Percentiles rank a stretch among this genome's conserved stretches.
Evolutionary conservation across 2,329 filamentous ascomycete species (phyloP).

Genomic region (Neonectria magnoliae): DNA sequence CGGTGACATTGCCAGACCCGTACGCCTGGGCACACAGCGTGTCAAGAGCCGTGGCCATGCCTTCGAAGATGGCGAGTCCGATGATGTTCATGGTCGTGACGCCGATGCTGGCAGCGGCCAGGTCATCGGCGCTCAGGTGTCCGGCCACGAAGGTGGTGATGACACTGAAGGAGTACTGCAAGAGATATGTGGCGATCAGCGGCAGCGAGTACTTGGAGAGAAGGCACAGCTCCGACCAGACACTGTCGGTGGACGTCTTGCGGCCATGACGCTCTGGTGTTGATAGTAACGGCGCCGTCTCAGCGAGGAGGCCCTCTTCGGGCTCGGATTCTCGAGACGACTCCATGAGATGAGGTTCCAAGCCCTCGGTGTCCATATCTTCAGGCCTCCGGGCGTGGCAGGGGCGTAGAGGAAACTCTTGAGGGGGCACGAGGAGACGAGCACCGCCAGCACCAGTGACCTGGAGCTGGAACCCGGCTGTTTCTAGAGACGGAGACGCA

Average conservation of each 20-base stretch:
- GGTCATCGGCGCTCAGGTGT: slow-evolving; percentile 61
- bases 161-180: slow-evolving; percentile 63
- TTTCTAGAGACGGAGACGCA: not conserved
- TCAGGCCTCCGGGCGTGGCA: not conserved
- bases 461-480: not conserved
- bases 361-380: slow-evolving; percentile 15
- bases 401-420: not conserved
- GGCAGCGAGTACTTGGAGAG: slow-evolving; percentile 50
- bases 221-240: slow-evolving; percentile 30
- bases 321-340: not conserved
- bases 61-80: slow-evolving; percentile 55
- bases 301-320: not conserved
- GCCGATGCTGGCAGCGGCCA: slow-evolving; percentile 62
- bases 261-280: not conserved
- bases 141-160: slow-evolving; percentile 63
- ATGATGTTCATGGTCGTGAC: slow-evolving; percentile 65
- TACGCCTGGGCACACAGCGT: slow-evolving; percentile 41
- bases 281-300: slow-evolving; percentile 30
- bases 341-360: slow-evolving; percentile 16
- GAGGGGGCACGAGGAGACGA: not conserved
- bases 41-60: slow-evolving; percentile 42
- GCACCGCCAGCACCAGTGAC: not conserved
- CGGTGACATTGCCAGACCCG: slow-evolving; percentile 53
- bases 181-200: slow-evolving; percentile 62
- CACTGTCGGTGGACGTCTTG: not conserved